Percentiles rank a stretch among this genome's conserved stretches.
Evolutionary conservation across 2,329 filamentous ascomycete species (phyloP).

Genomic region (Colletotrichum sidae): DNA sequence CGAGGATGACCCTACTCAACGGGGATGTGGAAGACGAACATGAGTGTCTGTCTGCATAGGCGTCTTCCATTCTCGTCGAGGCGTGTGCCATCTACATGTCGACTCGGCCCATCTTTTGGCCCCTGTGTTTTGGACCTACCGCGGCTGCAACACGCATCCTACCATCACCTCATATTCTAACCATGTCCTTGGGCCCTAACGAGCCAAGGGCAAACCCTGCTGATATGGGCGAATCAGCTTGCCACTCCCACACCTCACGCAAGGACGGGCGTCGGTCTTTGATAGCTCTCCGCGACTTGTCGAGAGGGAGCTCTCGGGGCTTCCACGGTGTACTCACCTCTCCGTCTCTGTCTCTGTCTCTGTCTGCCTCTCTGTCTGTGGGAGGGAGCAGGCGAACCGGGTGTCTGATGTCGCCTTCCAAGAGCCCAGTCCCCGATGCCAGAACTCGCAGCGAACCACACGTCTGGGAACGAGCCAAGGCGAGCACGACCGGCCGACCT

Average conservation of each 20-base stretch:
- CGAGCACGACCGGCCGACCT: slow-evolving; percentile 5
- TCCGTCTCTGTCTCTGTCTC: slow-evolving; percentile 2
- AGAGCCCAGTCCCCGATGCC: no score
- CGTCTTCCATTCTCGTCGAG: slow-evolving; percentile 1
- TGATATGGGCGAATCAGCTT: slow-evolving; percentile 1
- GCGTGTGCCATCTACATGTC: not conserved
- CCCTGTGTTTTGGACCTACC: slow-evolving; percentile 32
- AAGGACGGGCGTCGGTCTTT: slow-evolving; percentile 34
- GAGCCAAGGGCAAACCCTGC: slow-evolving; percentile 34
- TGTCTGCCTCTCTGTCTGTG: no score
- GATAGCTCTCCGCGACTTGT: slow-evolving; percentile 31
- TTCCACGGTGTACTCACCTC: not conserved
- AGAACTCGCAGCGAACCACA: slow-evolving; percentile 4
- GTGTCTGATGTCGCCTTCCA: no score
- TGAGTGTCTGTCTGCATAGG: slow-evolving; percentile 7
- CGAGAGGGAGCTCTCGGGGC: slow-evolving; percentile 21
- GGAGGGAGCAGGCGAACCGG: no score
- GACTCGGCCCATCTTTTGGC: slow-evolving; percentile 30
- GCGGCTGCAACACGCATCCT: slow-evolving; percentile 30
- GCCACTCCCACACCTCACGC: slow-evolving; percentile 21
- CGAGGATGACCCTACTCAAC: slow-evolving; percentile 21
- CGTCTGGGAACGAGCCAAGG: slow-evolving; percentile 23
- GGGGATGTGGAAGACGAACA: not conserved
- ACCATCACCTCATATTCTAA: slow-evolving; percentile 34
- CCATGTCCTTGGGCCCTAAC: slow-evolving; percentile 33